Conservation (phyloP, 2,329 filamentous ascomycete species). For the Gliomastix tumulicola region DNA sequence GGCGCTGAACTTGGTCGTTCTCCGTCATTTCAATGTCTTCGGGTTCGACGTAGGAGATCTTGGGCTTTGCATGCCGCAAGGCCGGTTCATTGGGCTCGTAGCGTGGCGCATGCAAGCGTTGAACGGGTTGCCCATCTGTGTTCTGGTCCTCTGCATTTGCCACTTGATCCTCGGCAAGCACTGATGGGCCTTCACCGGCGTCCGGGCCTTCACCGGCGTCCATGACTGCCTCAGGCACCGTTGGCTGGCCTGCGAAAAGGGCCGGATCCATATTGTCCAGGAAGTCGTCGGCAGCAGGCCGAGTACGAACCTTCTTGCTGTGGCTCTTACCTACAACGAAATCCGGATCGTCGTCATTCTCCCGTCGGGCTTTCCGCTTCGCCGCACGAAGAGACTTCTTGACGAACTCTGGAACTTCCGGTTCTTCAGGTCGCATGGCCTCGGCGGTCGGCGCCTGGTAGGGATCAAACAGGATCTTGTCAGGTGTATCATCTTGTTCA, state of each 20-base stretch:
- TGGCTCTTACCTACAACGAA: constrained; percentile 37
- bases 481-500: constrained; percentile 48
- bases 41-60: constrained; percentile 40
- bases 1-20: constrained; percentile 3
- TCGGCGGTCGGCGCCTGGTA: constrained; percentile 46
- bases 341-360: constrained; percentile 49
- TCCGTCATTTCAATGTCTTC: constrained; percentile 29
- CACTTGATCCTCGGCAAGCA: no score
- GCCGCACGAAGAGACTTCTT: constrained; percentile 47
- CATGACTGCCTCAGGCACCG: constrained; percentile 11
- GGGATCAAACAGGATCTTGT: constrained; percentile 53
- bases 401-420: constrained; percentile 44
- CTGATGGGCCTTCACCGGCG: background rate
- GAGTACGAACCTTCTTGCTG: constrained; percentile 28
- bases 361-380: constrained; percentile 44
- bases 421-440: constrained; percentile 30
- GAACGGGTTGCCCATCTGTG: no score
- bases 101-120: no score
- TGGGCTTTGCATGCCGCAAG: constrained; percentile 45
- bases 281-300: constrained; percentile 13
- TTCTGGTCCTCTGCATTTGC: constrained; percentile 10
- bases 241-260: constrained; percentile 25
- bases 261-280: constrained; percentile 45
- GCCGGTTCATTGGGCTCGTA: constrained; percentile 39
- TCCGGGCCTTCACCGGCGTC: constrained; percentile 5